These are phyloP conservation scores for Wilcoxina mikolae DNA, from an alignment of 495 filamentous ascomycete species.

Conservation along the genomic window DNA sequence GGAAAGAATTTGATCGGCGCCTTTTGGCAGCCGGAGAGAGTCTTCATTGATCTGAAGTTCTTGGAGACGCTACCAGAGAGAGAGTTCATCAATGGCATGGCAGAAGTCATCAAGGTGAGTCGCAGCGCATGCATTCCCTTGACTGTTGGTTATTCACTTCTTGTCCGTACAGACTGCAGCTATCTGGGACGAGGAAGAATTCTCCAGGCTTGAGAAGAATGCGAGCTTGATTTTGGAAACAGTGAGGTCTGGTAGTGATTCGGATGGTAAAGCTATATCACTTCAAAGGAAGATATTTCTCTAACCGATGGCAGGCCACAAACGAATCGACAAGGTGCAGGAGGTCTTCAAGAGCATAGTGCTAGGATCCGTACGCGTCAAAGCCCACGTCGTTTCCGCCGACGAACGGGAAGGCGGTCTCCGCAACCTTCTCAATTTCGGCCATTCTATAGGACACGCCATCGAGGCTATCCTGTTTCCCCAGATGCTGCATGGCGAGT, in stretches of 20 bases:
- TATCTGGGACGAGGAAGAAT: constrained; percentile 84
- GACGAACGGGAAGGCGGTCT: constrained; percentile 92
- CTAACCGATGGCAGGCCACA: constrained; percentile 28
- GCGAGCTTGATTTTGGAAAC: constrained; percentile 59
- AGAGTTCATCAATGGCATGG: constrained; percentile 98
- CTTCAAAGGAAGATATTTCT: not conserved
- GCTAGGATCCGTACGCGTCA: constrained; percentile 73
- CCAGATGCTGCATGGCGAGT: constrained; percentile 88
- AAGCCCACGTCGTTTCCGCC: constrained; percentile 80
- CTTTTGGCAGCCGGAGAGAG: constrained; percentile 88
- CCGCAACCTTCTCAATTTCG: constrained; percentile 90
- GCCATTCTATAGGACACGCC: constrained; percentile 95
- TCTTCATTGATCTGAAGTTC: constrained; percentile 89
- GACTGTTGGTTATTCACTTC: too few species aligned
- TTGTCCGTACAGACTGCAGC: constrained; percentile 53
- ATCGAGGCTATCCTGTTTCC: constrained; percentile 91
- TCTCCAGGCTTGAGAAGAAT: constrained; percentile 68
- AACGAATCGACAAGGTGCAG: constrained; percentile 52
- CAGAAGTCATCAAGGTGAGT: constrained; percentile 74
- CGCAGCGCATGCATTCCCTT: too few species aligned
- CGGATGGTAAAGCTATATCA: constrained; percentile 14
- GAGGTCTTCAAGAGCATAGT: constrained; percentile 73
- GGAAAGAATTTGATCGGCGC: constrained; percentile 94
- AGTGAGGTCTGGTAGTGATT: constrained; percentile 43
- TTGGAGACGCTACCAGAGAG: constrained; percentile 78